These are phyloP conservation scores for Atalantia buxifolia DNA, from an alignment of 345 rosid species.

Conservation along the genomic window DNA sequence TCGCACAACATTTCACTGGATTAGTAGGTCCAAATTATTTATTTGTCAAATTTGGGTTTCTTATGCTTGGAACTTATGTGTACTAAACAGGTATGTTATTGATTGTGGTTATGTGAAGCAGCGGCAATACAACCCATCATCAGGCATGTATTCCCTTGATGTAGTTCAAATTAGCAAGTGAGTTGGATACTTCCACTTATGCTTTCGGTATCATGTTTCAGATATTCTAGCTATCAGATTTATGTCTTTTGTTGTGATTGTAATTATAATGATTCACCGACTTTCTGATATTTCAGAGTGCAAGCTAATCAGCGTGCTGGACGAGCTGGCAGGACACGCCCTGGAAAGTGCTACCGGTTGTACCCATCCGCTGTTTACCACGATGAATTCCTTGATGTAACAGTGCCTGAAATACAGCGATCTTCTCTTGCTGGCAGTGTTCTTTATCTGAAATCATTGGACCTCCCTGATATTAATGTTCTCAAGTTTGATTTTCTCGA, in stretches of 20 bases:
- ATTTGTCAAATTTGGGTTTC: conserved; percentile 4
- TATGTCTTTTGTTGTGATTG: not conserved
- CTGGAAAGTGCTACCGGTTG: conserved; percentile 93
- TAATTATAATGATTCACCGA: not conserved
- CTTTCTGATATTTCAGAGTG: conserved; percentile 51
- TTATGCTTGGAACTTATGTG: conserved; percentile 23
- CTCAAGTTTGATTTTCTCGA: conserved; percentile 97
- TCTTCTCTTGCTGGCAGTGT: conserved; percentile 95
- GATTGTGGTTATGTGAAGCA: conserved; percentile 97
- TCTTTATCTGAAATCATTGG: conserved; percentile 89
- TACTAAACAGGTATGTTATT: conserved; percentile 74
- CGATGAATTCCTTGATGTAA: conserved; percentile 83
- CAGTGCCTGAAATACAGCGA: conserved; percentile 94
- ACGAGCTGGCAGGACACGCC: conserved; percentile 96
- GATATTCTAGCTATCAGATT: not conserved
- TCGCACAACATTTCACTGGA: not conserved
- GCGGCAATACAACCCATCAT: conserved; percentile 86
- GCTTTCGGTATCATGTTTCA: not conserved
- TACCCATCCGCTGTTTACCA: conserved; percentile 71
- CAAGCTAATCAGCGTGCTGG: conserved; percentile 99
- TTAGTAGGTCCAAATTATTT: not conserved
- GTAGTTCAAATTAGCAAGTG: conserved; percentile 95
- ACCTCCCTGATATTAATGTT: conserved; percentile 86
- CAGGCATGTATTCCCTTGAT: conserved; percentile 98
- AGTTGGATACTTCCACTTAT: conserved; percentile 24